Evolutionary conservation across 805 yeast species (phyloP).

Genomic region (Huiozyma naganishii): DNA sequence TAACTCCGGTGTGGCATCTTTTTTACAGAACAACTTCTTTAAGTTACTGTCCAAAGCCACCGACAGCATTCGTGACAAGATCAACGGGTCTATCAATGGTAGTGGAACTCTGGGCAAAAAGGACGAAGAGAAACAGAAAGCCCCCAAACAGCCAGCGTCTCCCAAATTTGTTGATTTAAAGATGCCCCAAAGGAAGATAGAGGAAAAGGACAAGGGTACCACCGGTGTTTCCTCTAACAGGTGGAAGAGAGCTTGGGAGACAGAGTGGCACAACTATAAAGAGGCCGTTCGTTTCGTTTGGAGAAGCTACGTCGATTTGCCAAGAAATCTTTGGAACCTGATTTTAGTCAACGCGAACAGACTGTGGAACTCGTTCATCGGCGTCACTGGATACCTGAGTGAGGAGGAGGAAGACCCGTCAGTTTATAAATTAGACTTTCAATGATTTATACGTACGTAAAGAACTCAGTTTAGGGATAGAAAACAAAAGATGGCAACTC

Average conservation of each 20-base stretch:
- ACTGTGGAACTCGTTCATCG: slow-evolving; percentile 70
- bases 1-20: slow-evolving; percentile 11
- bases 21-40: slow-evolving; percentile 26
- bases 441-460: slow-evolving; percentile 3
- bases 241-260: slow-evolving; percentile 36
- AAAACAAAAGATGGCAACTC: too few species aligned
- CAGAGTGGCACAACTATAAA: slow-evolving; percentile 41
- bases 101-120: not conserved
- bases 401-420: slow-evolving; percentile 17
- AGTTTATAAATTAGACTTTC: slow-evolving; percentile 14
- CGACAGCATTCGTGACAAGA: slow-evolving; percentile 7
- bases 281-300: slow-evolving; percentile 57
- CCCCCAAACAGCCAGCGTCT: not conserved
- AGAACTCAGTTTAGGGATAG: not conserved
- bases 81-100: slow-evolving; percentile 6
- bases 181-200: slow-evolving; percentile 13
- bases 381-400: slow-evolving; percentile 31
- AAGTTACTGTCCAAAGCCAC: slow-evolving; percentile 23
- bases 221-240: slow-evolving; percentile 3
- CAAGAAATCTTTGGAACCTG: slow-evolving; percentile 46
- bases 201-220: not conserved
- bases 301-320: slow-evolving; percentile 58
- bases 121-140: not conserved
- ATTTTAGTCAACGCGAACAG: slow-evolving; percentile 38
- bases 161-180: slow-evolving; percentile 19